A percentile compares a stretch with the other conserved stretches of the same genome.
phyloP scores from a whole-genome alignment of 805 yeast species.

The Candida krabiensis region DNA sequence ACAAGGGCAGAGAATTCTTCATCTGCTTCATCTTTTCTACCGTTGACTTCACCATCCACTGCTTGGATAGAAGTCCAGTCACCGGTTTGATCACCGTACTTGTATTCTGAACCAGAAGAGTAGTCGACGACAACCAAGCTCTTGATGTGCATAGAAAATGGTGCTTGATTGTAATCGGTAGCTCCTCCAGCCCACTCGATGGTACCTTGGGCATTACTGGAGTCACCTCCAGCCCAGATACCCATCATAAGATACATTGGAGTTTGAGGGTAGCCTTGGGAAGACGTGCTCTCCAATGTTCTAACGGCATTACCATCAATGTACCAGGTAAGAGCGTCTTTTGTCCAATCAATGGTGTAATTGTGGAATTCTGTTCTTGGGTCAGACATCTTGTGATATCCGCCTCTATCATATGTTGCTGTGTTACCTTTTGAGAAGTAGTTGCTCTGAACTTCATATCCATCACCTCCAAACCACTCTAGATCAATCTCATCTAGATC shows the following conservation, averaged over 20 bases:
- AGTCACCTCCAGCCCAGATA: conserved; percentile 83
- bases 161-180: conserved; percentile 64
- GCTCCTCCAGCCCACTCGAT: conserved; percentile 83
- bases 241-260: conserved; percentile 77
- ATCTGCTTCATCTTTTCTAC: conserved; percentile 50
- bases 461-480: conserved; percentile 85
- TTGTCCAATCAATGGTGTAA: conserved; percentile 84
- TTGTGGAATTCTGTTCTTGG: conserved; percentile 68
- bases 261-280: conserved; percentile 84
- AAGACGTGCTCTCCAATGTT: conserved; percentile 51
- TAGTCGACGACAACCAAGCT: conserved; percentile 65
- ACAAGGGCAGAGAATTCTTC: conserved; percentile 41
- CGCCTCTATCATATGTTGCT: conserved; percentile 78
- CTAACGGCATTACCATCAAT: conserved; percentile 71
- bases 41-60: conserved; percentile 58
- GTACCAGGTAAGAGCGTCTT: conserved; percentile 64
- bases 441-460: conserved; percentile 71
- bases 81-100: conserved; percentile 57
- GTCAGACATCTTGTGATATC: conserved; percentile 54
- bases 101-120: conserved; percentile 60
- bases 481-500: conserved; percentile 88
- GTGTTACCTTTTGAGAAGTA: conserved; percentile 82
- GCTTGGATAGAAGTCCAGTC: conserved; percentile 59
- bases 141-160: conserved; percentile 66
- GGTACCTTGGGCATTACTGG: conserved; percentile 62